Evolutionary conservation across 2,329 filamentous ascomycete species (phyloP).

Genomic region (Pseudopyricularia cyperi): DNA sequence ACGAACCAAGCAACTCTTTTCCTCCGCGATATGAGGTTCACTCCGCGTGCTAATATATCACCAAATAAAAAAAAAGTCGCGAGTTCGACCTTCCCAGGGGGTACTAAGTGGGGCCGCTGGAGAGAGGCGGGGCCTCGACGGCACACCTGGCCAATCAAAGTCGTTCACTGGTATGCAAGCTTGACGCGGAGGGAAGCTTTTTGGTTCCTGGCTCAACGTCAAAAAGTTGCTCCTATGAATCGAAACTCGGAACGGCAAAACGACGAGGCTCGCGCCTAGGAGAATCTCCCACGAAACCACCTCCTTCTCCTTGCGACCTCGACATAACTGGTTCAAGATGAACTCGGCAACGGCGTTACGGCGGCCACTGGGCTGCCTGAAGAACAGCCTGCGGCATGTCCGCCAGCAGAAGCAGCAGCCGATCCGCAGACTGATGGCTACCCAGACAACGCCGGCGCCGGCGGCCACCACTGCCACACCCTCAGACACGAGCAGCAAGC

Average conservation of each 20-base stretch:
- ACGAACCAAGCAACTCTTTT: neutral
- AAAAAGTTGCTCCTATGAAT: neutral
- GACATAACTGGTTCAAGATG: conserved; percentile 18
- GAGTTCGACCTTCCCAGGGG: neutral
- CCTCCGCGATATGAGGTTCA: neutral
- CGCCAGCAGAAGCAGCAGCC: conserved; percentile 29
- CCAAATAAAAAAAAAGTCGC: neutral
- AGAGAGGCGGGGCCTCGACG: neutral
- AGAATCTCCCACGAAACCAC: neutral
- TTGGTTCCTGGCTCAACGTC: neutral
- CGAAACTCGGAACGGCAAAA: neutral
- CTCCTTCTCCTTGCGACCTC: neutral
- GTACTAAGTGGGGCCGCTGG: neutral
- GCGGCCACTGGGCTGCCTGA: conserved; percentile 61
- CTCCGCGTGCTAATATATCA: neutral
- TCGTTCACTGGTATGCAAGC: neutral
- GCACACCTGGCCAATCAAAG: neutral
- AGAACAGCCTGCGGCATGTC: conserved; percentile 46
- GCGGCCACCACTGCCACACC: neutral
- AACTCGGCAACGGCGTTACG: conserved; percentile 45
- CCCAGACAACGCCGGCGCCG: neutral
- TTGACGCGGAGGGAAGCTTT: neutral
- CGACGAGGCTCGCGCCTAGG: neutral
- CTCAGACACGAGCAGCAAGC: neutral
- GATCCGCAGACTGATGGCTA: conserved; percentile 3